Evolutionary conservation across 352 stramenopile genomes (phyloP), one percentile per base, ranked within the genome.

Genomic region (Paralagenidium karlingii): DNA sequence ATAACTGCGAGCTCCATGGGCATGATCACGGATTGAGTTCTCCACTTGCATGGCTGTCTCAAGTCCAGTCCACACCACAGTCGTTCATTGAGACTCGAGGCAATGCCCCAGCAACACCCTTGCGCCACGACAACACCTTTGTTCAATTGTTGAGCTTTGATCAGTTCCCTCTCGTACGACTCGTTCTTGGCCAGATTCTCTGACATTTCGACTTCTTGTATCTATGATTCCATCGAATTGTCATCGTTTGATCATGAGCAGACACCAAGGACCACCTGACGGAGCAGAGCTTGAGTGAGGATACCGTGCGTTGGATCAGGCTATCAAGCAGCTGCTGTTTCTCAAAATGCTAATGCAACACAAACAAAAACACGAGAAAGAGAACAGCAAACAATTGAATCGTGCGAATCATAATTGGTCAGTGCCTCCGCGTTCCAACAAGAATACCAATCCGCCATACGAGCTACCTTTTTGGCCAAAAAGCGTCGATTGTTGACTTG

Each of bases 181-280:
- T 89, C 75, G 31, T 86, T 86, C 22, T 80, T 74, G 43, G 82
- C 75, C 36, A 89, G 40, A 33, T 69, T 86, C 40, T 83, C 60
- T 0, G 68, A 57, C 34, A 89, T 47, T 36, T 78, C 64, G 21
- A 89, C 76, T 49, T 86, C 71, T 27, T 85, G 71, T 7, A 46
- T 67, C 75, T 89, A 47, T 27, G 8, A 26, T 6, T 15, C 24
- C 24, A 38, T 3, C 12, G 16, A 43, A 8, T 21, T 12, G 8
- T 36, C 13, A 13, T 8, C 13, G 36, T 45, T 20, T 29, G 5
- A 13, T 2, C 15, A 39, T n/a, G n/a, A n/a, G n/a, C 33, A 20
- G 11, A 13, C 12, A 30, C 22, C 24, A 43, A 6, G 20, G 5
- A n/a, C 19, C 26, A 48, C 13, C 5, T 20, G 16, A 38, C 8